Evolutionary conservation across 257 asterid genomes (phyloP).

Genomic region (Perilla frutescens): DNA sequence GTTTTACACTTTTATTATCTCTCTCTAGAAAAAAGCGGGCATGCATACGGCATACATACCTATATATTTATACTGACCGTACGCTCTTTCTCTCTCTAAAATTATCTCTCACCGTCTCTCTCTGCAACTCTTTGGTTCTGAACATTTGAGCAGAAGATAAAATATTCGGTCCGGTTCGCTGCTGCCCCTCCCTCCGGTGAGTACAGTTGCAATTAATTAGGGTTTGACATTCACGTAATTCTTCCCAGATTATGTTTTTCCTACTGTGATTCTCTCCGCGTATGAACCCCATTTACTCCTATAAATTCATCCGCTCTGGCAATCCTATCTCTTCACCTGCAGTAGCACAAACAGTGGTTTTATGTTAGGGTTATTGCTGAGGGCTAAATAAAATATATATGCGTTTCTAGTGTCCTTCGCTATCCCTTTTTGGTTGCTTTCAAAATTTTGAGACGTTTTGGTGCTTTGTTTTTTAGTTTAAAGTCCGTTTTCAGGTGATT

Average conservation of each 20-base stretch:
- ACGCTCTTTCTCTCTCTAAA: conserved; percentile 34
- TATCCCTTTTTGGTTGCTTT: conserved; percentile 26
- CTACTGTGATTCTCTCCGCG: conserved; percentile 26
- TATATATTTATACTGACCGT: conserved; percentile 24
- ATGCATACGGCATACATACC: conserved; percentile 22
- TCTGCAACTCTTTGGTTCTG: conserved; percentile 38
- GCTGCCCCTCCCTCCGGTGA: conserved; percentile 43
- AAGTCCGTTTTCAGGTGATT: conserved; percentile 34
- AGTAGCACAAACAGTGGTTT: conserved; percentile 27
- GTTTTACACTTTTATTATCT: background rate
- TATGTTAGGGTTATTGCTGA: conserved; percentile 23
- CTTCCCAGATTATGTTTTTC: conserved; percentile 28
- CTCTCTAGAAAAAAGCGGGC: conserved; percentile 1
- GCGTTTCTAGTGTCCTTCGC: conserved; percentile 10
- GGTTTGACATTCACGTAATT: conserved; percentile 39
- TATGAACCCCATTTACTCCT: conserved; percentile 23
- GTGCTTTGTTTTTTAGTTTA: conserved; percentile 20
- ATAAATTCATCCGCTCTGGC: conserved; percentile 24
- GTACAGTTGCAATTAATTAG: conserved; percentile 40
- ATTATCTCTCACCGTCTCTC: background rate
- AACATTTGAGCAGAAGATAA: conserved; percentile 26
- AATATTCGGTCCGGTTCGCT: conserved; percentile 33
- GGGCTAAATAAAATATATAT: background rate
- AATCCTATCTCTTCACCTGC: conserved; percentile 30
- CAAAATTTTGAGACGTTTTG: conserved; percentile 16